Evolutionary conservation across 441 rosid genomes (phyloP).

Genomic region (Adansonia grandidieri): DNA sequence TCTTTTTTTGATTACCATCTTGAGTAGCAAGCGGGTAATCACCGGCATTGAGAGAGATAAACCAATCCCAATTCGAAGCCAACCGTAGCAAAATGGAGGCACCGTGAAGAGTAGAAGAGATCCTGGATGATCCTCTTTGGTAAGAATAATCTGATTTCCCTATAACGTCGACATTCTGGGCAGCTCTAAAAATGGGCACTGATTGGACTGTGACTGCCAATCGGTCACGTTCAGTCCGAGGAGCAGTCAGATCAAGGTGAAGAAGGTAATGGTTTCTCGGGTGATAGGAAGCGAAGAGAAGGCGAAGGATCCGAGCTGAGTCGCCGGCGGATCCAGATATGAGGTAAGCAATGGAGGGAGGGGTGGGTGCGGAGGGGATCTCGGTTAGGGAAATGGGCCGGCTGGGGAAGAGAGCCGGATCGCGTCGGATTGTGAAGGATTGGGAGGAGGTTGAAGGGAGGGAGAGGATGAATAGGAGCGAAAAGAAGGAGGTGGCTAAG

Average conservation of each 20-base stretch:
- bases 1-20: constrained; percentile 60
- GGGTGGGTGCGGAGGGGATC: constrained; percentile 47
- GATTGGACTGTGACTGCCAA: constrained; percentile 61
- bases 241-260: constrained; percentile 73
- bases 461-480: constrained; percentile 63
- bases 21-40: constrained; percentile 94
- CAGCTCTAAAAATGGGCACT: constrained; percentile 69
- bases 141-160: constrained; percentile 87
- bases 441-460: constrained; percentile 45
- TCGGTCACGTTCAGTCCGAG: constrained; percentile 64
- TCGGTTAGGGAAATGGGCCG: constrained; percentile 43
- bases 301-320: constrained; percentile 68
- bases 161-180: constrained; percentile 76
- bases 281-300: constrained; percentile 74
- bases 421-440: constrained; percentile 39
- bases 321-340: constrained; percentile 80
- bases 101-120: constrained; percentile 81
- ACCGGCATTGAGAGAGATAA: constrained; percentile 60
- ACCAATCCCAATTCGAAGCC: constrained; percentile 86
- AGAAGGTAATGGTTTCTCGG: constrained; percentile 78
- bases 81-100: constrained; percentile 81
- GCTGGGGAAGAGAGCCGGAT: constrained; percentile 63
- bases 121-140: constrained; percentile 69
- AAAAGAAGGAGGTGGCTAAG: constrained; percentile 58
- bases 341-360: constrained; percentile 73